Evolutionary conservation across 345 rosid genomes (phyloP).

Genomic region (Euphorbia pulcherrima): DNA sequence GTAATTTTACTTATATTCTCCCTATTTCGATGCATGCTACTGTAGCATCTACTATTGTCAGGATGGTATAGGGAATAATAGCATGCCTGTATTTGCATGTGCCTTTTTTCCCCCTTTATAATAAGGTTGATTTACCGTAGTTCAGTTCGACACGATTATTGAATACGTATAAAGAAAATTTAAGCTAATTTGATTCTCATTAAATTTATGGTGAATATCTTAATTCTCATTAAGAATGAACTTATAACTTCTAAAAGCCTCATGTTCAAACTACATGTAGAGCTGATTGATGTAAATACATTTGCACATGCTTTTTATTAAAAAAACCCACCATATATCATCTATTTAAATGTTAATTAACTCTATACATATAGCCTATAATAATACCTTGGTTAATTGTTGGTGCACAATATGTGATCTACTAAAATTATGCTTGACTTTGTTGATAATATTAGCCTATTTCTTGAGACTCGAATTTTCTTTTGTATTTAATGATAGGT

Average conservation of each 20-base stretch:
- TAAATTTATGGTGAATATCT: not conserved
- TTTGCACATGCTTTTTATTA: too few relatives aligned
- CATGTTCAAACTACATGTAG: too few relatives aligned
- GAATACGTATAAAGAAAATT: too few relatives aligned
- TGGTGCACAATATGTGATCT: not conserved
- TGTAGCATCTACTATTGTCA: slow-evolving; percentile 6
- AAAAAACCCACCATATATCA: not conserved
- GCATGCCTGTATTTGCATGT: not conserved
- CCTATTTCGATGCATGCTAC: slow-evolving; percentile 20
- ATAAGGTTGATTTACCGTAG: too few relatives aligned
- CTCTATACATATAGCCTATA: not conserved
- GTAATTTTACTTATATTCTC: not conserved
- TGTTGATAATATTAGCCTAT: too few relatives aligned
- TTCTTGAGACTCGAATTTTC: too few relatives aligned
- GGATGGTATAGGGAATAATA: not conserved
- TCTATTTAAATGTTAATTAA: not conserved
- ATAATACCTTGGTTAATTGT: not conserved
- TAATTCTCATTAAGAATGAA: too few relatives aligned
- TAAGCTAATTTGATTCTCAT: too few relatives aligned
- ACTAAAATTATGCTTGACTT: not conserved
- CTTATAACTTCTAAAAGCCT: too few relatives aligned
- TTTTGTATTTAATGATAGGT: not conserved
- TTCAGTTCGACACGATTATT: too few relatives aligned
- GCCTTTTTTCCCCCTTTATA: not conserved
- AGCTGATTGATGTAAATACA: too few relatives aligned